Percentiles rank a stretch among this genome's conserved stretches.
Evolutionary conservation across 2,329 filamentous ascomycete species (phyloP).

Genomic region (Aureobasidium subglaciale): DNA sequence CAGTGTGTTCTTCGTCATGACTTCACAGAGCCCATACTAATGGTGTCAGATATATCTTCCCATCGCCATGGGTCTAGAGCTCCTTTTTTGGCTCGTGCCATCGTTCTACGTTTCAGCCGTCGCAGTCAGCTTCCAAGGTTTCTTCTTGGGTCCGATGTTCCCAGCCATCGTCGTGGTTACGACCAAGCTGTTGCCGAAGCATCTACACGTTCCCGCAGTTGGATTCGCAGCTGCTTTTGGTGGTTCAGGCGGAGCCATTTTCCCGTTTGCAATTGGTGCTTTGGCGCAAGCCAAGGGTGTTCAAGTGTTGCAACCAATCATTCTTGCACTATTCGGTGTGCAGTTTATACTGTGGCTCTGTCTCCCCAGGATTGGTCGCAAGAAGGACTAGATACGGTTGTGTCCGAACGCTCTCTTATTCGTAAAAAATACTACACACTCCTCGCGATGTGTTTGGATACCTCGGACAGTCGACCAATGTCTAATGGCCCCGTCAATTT

Average conservation of each 20-base stretch:
- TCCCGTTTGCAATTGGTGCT: conserved; percentile 59
- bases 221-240: conserved; percentile 75
- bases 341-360: neutral
- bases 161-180: conserved; percentile 65
- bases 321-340: conserved; percentile 22
- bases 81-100: conserved; percentile 77
- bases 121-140: conserved; percentile 64
- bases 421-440: too few species aligned
- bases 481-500: neutral
- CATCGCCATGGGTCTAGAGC: conserved; percentile 55
- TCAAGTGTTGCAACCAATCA: conserved; percentile 53
- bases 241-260: conserved; percentile 62
- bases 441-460: neutral
- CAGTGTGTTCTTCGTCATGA: conserved; percentile 25
- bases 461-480: neutral
- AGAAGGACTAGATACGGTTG: conserved; percentile 8
- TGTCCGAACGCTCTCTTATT: too few species aligned
- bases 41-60: conserved; percentile 52
- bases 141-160: conserved; percentile 75
- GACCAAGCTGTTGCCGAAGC: conserved; percentile 64
- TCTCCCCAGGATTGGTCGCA: neutral
- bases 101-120: conserved; percentile 66
- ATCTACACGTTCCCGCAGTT: conserved; percentile 71
- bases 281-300: conserved; percentile 58
- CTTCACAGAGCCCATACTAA: neutral